Conservation (phyloP, 768 basidiomycete genomes). For the Amanita jacksonii region DNA sequence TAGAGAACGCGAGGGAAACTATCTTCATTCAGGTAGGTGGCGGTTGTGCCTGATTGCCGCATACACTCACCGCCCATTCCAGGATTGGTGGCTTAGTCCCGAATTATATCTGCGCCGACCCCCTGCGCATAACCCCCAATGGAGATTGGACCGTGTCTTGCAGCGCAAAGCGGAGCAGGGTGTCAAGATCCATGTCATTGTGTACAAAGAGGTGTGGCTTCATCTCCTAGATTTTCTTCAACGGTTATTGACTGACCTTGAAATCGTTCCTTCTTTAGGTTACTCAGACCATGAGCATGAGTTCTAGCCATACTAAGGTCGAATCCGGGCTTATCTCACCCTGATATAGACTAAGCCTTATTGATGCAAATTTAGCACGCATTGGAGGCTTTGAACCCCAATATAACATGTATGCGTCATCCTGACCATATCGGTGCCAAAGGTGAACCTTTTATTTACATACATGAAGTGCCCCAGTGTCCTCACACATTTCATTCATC, state of each 20-base stretch:
- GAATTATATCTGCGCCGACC: slow-evolving; percentile 93
- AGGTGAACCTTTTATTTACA: too few relatives aligned
- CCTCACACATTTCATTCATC: neutral
- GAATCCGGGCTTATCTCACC: too few relatives aligned
- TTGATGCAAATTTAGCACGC: slow-evolving; percentile 35
- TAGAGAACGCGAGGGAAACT: slow-evolving; percentile 70
- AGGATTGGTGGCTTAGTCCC: slow-evolving; percentile 92
- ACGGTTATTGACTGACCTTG: too few relatives aligned
- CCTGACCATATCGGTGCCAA: slow-evolving; percentile 85
- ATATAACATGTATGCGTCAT: slow-evolving; percentile 84
- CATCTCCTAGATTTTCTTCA: neutral
- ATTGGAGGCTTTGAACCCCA: slow-evolving; percentile 76
- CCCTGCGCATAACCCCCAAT: slow-evolving; percentile 76
- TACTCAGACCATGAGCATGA: slow-evolving; percentile 86
- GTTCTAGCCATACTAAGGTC: slow-evolving; percentile 76
- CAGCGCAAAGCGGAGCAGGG: slow-evolving; percentile 87
- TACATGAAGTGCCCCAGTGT: neutral
- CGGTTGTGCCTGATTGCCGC: neutral
- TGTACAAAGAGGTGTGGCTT: slow-evolving; percentile 77
- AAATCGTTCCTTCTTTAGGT: slow-evolving; percentile 51
- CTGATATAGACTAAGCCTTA: neutral
- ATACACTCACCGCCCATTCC: neutral
- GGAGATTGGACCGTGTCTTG: slow-evolving; percentile 79
- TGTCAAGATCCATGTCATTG: slow-evolving; percentile 83
- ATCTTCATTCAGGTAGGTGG: slow-evolving; percentile 76